Evolutionary conservation across 257 asterid species (phyloP).

Genomic region (Scutellaria minor): DNA sequence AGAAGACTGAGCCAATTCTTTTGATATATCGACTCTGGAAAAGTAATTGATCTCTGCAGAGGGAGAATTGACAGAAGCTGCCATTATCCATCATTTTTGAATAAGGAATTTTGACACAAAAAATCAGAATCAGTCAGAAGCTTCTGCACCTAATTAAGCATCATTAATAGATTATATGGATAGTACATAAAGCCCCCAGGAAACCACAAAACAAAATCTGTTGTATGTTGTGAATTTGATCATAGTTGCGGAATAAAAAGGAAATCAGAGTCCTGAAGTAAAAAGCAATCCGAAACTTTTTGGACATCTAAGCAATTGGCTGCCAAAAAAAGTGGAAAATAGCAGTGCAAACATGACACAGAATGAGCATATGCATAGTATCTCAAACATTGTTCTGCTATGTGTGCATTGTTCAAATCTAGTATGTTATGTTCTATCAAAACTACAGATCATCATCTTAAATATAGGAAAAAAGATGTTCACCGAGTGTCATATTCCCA

Average conservation of each 20-base stretch:
- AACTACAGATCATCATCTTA: not conserved
- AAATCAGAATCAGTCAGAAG: too few species aligned
- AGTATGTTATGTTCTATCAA: not conserved
- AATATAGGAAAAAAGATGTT: not conserved
- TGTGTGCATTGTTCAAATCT: conserved; percentile 1
- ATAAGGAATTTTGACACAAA: too few species aligned
- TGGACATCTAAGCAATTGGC: not conserved
- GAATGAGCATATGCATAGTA: not conserved
- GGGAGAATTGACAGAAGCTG: too few species aligned
- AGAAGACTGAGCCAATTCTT: too few species aligned
- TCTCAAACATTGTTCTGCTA: conserved; percentile 3
- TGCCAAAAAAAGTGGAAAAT: conserved; percentile 6
- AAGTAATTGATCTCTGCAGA: too few species aligned
- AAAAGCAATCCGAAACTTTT: not conserved
- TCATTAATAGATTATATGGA: too few species aligned
- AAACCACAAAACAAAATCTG: too few species aligned
- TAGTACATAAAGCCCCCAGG: too few species aligned
- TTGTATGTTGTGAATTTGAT: too few species aligned
- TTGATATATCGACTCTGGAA: too few species aligned
- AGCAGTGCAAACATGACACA: conserved; percentile 8
- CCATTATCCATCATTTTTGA: too few species aligned
- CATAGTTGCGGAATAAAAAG: not conserved
- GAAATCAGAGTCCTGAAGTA: not conserved
- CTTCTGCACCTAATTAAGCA: too few species aligned
- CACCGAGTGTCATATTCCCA: not conserved